These are phyloP conservation scores for Leishmania tarentolae DNA, from an alignment of 208 protist genomes.

Conservation along the genomic window DNA sequence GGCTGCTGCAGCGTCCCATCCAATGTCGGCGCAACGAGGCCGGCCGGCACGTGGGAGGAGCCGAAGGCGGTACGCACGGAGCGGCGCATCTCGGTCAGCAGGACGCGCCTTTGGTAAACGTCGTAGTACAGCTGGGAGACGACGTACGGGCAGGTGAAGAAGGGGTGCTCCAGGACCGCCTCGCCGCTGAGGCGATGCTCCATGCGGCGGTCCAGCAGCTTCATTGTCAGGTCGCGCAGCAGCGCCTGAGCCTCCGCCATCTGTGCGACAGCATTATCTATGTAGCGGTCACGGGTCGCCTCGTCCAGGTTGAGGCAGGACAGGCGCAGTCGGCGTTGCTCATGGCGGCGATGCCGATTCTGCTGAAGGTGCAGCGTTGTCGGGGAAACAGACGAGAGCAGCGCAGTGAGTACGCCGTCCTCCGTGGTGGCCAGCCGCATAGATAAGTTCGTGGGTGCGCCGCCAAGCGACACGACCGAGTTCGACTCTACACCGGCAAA, in stretches of 20 bases:
- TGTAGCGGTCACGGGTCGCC: constrained; percentile 39
- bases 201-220: constrained; percentile 58
- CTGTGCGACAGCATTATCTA: constrained; percentile 40
- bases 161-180: constrained; percentile 83
- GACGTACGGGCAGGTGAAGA: constrained; percentile 83
- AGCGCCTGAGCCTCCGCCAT: constrained; percentile 64
- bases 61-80: neutral
- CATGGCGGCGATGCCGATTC: constrained; percentile 17
- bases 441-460: constrained; percentile 32
- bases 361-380: constrained; percentile 18
- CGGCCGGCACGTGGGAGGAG: neutral
- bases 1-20: constrained; percentile 4
- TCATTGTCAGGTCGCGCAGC: constrained; percentile 63
- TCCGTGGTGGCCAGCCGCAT: constrained; percentile 29
- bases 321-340: constrained; percentile 24
- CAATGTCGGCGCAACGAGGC: neutral
- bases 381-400: constrained; percentile 19
- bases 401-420: constrained; percentile 25
- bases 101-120: constrained; percentile 33
- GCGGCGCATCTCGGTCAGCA: constrained; percentile 12
- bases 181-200: constrained; percentile 64
- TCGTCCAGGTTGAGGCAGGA: constrained; percentile 35
- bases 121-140: constrained; percentile 77
- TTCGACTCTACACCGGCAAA: constrained; percentile 23
- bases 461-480: constrained; percentile 18